Conservation (phyloP, 2,329 filamentous ascomycete species). For the Pseudogymnoascus verrucosus region DNA sequence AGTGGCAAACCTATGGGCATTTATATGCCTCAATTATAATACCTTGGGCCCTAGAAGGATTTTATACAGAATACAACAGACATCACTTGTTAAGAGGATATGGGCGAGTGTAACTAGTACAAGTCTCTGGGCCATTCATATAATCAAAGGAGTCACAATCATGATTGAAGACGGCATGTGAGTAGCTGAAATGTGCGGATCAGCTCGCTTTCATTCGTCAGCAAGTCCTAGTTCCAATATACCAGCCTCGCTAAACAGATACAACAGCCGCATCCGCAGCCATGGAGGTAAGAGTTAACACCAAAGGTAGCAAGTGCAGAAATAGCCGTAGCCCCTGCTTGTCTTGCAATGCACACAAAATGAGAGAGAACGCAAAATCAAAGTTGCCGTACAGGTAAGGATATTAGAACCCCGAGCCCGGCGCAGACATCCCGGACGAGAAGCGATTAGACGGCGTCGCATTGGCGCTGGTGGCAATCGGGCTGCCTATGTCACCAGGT, state of each 20-base stretch:
- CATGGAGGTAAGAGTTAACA: neutral
- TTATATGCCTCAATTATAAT: neutral
- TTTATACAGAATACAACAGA: neutral
- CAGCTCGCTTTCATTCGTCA: slow-evolving; percentile 6
- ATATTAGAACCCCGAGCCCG: neutral
- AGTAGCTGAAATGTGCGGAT: slow-evolving; percentile 6
- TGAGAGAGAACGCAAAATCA: slow-evolving; percentile 7
- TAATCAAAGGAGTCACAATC: neutral
- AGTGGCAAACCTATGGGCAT: neutral
- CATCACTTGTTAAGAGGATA: neutral
- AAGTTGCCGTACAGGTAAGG: slow-evolving; percentile 1
- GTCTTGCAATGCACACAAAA: slow-evolving; percentile 8
- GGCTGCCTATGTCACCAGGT: slow-evolving; percentile 65
- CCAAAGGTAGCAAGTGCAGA: slow-evolving; percentile 7
- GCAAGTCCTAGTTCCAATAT: slow-evolving; percentile 8
- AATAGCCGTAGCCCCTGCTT: slow-evolving; percentile 8
- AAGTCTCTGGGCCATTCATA: neutral
- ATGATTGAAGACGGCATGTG: neutral
- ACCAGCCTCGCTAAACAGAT: slow-evolving; percentile 8
- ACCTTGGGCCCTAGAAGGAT: neutral
- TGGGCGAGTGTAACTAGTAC: neutral
- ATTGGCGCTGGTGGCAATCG: slow-evolving; percentile 38
- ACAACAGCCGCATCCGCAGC: slow-evolving; percentile 2
- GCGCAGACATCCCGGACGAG: slow-evolving; percentile 2
- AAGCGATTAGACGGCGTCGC: neutral